These are phyloP conservation scores for Prosopis cineraria DNA, from an alignment of 306 rosid species.

Conservation along the genomic window DNA sequence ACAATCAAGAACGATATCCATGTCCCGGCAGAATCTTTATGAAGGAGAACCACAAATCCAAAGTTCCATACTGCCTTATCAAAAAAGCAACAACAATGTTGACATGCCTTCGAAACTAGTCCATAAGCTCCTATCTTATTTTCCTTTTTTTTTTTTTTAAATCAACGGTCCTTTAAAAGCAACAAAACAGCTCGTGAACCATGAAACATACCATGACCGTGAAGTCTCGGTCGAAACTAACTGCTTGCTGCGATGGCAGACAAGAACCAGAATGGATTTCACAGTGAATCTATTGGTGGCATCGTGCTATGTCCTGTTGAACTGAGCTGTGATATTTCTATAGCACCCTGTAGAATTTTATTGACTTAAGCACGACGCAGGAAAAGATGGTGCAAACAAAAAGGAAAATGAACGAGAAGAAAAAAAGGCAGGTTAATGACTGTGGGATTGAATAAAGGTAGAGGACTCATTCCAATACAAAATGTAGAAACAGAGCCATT, in stretches of 20 bases:
- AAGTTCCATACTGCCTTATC: not conserved
- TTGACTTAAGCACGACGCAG: not conserved
- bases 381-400: conserved; percentile 1
- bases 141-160: no score
- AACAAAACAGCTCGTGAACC: no score
- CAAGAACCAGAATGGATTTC: not conserved
- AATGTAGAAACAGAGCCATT: conserved; percentile 4
- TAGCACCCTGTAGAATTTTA: not conserved
- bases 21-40: not conserved
- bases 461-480: not conserved
- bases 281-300: not conserved
- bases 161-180: no score
- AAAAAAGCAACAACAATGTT: not conserved
- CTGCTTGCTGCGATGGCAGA: not conserved
- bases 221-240: no score
- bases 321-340: not conserved
- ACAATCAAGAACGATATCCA: not conserved
- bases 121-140: not conserved
- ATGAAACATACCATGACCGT: no score
- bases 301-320: not conserved
- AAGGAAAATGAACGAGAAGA: not conserved
- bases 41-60: not conserved
- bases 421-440: not conserved
- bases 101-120: not conserved
- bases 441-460: conserved; percentile 3